Conservation (phyloP, 1,139 yeast species). For the Protomyces lactucae-debilis region DNA sequence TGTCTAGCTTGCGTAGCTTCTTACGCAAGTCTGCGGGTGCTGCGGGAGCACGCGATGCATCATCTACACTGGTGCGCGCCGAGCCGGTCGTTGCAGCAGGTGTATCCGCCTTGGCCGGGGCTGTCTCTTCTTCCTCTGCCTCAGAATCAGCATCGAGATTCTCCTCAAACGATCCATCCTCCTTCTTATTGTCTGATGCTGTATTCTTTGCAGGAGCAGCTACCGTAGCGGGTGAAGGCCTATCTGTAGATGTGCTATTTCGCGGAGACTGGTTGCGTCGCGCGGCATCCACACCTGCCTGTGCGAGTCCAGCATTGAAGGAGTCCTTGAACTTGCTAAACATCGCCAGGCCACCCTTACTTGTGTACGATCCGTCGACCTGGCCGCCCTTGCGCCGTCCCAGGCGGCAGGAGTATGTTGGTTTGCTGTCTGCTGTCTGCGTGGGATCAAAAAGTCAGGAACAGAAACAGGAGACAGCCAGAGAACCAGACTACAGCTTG, state of each 20-base stretch:
- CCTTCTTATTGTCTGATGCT: neutral
- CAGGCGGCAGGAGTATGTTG: too few relatives aligned
- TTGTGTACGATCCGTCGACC: too few relatives aligned
- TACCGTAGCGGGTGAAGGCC: neutral
- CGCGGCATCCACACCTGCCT: constrained; percentile 24
- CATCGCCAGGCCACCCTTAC: neutral
- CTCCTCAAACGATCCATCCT: neutral
- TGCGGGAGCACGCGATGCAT: constrained; percentile 31
- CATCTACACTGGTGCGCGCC: neutral
- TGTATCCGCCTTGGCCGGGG: neutral
- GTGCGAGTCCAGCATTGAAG: constrained; percentile 18
- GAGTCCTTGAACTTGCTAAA: constrained; percentile 22
- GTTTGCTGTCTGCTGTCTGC: too few relatives aligned
- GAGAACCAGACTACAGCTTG: too few relatives aligned
- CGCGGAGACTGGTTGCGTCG: constrained; percentile 18
- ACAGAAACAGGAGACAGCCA: too few relatives aligned
- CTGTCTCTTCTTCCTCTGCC: neutral
- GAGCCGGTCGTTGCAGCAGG: neutral
- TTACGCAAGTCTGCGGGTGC: constrained; percentile 55
- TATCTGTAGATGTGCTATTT: constrained; percentile 10
- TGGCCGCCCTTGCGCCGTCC: too few relatives aligned
- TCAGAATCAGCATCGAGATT: neutral
- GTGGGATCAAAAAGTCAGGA: too few relatives aligned
- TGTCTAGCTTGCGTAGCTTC: constrained; percentile 69
- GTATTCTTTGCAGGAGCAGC: neutral